Percentiles rank a stretch among this genome's conserved stretches.
Conservation (phyloP, 306 rosid genomes). For the Sindora glabra region DNA sequence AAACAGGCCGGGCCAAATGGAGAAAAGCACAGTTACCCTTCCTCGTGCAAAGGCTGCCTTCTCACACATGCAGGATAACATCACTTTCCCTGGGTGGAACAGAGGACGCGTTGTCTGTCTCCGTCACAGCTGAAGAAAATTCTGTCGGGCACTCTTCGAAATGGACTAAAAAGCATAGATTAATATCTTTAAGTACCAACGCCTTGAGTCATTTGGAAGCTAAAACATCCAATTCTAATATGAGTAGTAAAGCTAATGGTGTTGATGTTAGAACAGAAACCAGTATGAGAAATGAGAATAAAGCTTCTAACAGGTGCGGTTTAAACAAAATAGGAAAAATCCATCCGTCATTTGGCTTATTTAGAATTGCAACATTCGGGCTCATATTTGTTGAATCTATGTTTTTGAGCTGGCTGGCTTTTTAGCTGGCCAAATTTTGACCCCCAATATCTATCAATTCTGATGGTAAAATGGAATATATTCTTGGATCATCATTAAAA, state of each 20-base stretch:
- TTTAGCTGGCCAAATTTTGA: constrained; percentile 27
- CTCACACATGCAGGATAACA: constrained; percentile 64
- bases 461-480: background rate
- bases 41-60: constrained; percentile 71
- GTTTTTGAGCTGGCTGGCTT: constrained; percentile 16
- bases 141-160: constrained; percentile 49
- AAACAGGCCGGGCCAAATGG: constrained; percentile 75
- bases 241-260: constrained; percentile 33
- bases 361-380: constrained; percentile 26
- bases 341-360: constrained; percentile 19
- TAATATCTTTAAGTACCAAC: constrained; percentile 50
- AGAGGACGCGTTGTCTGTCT: constrained; percentile 83
- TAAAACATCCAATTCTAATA: constrained; percentile 36
- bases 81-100: constrained; percentile 72
- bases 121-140: constrained; percentile 65
- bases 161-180: constrained; percentile 27
- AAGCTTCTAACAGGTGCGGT: constrained; percentile 64
- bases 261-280: constrained; percentile 41
- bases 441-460: too few species aligned
- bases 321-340: constrained; percentile 32
- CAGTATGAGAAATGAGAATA: constrained; percentile 44
- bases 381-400: constrained; percentile 18
- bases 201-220: constrained; percentile 33
- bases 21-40: constrained; percentile 43
- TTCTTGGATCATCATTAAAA: background rate